Evolutionary conservation across 306 rosid species (phyloP).

Genomic region (Quercus parvula): DNA sequence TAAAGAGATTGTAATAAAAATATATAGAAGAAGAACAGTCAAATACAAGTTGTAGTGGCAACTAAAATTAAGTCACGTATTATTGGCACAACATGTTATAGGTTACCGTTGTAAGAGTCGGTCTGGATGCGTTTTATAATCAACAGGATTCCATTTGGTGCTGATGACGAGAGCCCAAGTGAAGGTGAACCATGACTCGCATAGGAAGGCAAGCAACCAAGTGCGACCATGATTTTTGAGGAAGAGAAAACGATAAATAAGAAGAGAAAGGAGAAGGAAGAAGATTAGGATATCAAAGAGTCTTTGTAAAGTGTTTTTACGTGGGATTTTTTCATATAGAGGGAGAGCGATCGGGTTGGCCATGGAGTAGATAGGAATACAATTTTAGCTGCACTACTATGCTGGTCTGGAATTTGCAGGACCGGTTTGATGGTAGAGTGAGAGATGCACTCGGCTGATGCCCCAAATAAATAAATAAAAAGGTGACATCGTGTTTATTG

Average conservation of each 20-base stretch:
- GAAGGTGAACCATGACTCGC: constrained; percentile 64
- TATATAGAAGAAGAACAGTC: too few relatives aligned
- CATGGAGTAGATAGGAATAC: too few relatives aligned
- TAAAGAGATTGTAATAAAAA: too few relatives aligned
- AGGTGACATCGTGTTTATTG: too few relatives aligned
- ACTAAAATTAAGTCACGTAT: too few relatives aligned
- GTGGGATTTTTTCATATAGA: constrained; percentile 26
- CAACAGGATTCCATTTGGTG: constrained; percentile 50
- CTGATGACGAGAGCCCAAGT: constrained; percentile 27
- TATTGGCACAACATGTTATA: too few relatives aligned
- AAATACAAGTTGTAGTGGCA: too few relatives aligned
- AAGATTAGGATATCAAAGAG: constrained; percentile 26
- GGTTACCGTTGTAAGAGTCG: constrained; percentile 35
- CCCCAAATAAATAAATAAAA: too few relatives aligned
- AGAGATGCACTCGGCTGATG: too few relatives aligned
- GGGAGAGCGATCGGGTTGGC: constrained; percentile 4
- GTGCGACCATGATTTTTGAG: constrained; percentile 25
- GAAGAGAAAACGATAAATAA: constrained; percentile 34
- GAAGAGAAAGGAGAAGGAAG: constrained; percentile 38
- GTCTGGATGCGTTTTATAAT: constrained; percentile 33
- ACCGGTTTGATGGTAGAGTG: too few relatives aligned
- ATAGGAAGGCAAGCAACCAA: constrained; percentile 52
- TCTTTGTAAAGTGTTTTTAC: constrained; percentile 14
- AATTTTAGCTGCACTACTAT: too few relatives aligned
- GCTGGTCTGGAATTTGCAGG: too few relatives aligned